Evolutionary conservation across 179 eudicot genomes (phyloP).

Genomic region (Silene coronaria): DNA sequence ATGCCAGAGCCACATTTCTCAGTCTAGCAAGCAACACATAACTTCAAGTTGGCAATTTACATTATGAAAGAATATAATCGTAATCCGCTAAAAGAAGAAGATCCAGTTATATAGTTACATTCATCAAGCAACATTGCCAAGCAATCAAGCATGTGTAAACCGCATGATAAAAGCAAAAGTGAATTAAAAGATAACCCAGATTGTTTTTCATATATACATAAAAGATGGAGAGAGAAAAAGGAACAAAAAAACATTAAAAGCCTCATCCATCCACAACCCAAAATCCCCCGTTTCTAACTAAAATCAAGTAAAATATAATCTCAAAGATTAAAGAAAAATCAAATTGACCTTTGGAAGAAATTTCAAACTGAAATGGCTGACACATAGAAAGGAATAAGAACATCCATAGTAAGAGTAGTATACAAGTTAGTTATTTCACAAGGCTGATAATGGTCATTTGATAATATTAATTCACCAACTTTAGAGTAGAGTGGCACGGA

Average conservation of each 20-base stretch:
- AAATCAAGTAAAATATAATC: constrained; percentile 3
- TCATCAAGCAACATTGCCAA: background rate
- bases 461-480: background rate
- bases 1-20: constrained; percentile 95
- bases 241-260: background rate
- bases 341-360: background rate
- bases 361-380: background rate
- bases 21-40: constrained; percentile 53
- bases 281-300: background rate
- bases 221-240: background rate
- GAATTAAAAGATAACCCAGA: background rate
- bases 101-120: background rate
- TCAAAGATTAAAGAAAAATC: background rate
- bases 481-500: background rate
- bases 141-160: background rate
- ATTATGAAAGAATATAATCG: background rate
- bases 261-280: background rate
- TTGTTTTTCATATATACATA: background rate
- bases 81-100: background rate
- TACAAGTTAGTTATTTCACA: background rate
- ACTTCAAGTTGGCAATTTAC: constrained; percentile 13
- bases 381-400: no score
- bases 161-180: background rate
- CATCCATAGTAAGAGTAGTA: no score
- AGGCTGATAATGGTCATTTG: background rate